phyloP scores from a whole-genome alignment of 176 grass and related monocot genomes.

The barley (Hordeum vulgare) region MorexV3_pseudomolecules_assembly NC_058524.1:622371096-622371595 shows the following conservation, averaged over 20 bases:
- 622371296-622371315: no score
- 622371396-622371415: background rate
- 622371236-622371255: no score
- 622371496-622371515: background rate
- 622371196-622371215: no score
- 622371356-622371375: background rate
- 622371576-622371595: conserved; percentile 80
- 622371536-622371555: conserved; percentile 79
- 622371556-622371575: conserved; percentile 70
- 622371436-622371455: background rate
- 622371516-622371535: conserved; percentile 50
- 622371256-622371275: no score
- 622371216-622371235: no score
- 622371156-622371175: no score
- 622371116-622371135: no score
- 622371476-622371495: background rate
- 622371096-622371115: no score
- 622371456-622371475: background rate
- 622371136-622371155: no score
- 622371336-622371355: background rate
- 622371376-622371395: background rate
- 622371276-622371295: no score
- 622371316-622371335: no score
- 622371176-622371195: no score
- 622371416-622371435: background rate